A percentile compares a stretch with the other conserved stretches of the same genome.
Conservation (phyloP, 768 basidiomycete species). For the Multifurca ochricompacta region DNA sequence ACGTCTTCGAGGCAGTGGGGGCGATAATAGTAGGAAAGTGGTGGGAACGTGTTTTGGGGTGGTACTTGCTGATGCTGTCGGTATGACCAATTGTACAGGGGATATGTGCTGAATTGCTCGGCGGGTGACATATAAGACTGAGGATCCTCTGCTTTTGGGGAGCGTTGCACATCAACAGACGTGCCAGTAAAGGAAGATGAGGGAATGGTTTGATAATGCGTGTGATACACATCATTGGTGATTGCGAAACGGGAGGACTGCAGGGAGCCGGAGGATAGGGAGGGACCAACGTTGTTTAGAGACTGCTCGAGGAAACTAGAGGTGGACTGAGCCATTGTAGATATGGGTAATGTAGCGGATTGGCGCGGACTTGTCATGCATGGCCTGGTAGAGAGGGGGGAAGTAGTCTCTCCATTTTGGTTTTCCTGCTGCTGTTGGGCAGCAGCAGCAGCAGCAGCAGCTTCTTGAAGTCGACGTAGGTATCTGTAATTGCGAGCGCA, state of each 20-base stretch:
- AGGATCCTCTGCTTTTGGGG: conserved; percentile 39
- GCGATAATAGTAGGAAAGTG: conserved; percentile 69
- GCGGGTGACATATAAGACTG: conserved; percentile 32
- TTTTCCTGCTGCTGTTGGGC: conserved; percentile 37
- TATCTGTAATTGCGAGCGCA: conserved; percentile 41
- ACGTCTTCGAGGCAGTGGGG: conserved; percentile 74
- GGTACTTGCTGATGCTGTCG: conserved; percentile 51
- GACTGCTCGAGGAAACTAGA: conserved; percentile 48
- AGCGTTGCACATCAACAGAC: conserved; percentile 31
- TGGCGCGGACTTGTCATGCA: conserved; percentile 12
- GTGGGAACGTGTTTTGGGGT: conserved; percentile 38
- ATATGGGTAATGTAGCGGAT: conserved; percentile 1
- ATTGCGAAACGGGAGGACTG: conserved; percentile 67
- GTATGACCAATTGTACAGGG: conserved; percentile 64
- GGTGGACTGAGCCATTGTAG: conserved; percentile 22
- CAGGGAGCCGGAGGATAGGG: conserved; percentile 38
- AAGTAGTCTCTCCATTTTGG: conserved; percentile 26
- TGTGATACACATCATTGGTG: conserved; percentile 58
- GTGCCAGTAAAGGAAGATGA: conserved; percentile 34
- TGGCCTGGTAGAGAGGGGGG: conserved; percentile 15
- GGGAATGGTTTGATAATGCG: conserved; percentile 40
- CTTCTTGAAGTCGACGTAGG: conserved; percentile 72
- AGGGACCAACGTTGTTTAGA: conserved; percentile 28
- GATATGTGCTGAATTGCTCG: conserved; percentile 56
- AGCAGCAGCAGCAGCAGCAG: conserved; percentile 48